Evolutionary conservation across 1,284 basidiomycete genomes (phyloP), one percentile per base, ranked within the genome.

Genomic region (Anthracocystis panici-leucophaei): DNA sequence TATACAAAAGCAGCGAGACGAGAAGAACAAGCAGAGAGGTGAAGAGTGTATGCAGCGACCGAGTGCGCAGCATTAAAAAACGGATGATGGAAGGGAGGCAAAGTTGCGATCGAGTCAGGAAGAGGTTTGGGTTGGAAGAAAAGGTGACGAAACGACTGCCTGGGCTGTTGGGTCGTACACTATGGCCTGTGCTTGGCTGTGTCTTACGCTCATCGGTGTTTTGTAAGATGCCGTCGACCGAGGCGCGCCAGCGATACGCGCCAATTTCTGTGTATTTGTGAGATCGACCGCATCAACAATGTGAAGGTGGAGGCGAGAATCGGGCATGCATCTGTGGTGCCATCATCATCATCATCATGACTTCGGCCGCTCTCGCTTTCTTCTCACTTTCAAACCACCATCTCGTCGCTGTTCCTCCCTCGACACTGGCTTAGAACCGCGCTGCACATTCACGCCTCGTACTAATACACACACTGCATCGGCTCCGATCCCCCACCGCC

Each of bases 1-100:
- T 56, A 41, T 65, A 61, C 0, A 67, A 3, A 14, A 75, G 64
- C n/a, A 71, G 38, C 6, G 67, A 61, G 11, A 67, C 38, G 42
- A 71, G 57, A 11, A 71, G 40, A 20, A 64, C 31, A 29, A 75
- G 73, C 20, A 58, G 8, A 12, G 60, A 54, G n/a, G 64, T 75
- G 42, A 67, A 56, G 35, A 64, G 38, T 7, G 61, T 67, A 33
- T 75, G 73, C 48, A 71, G 41, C 29, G 58, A 63, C 12, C 44
- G 33, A 4, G 23, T 23, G 10, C 46, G 56, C 48, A 29, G 48
- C 65, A 73, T 67, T 40, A 48, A 63, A 12, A 18, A n/a, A 1
- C 10, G 8, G 35, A 38, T 38, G 35, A 12, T 16, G 35, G 35
- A 38, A 10, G 35, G 14, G 35, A 38, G 14, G 35, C 35, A 38